Conservation (phyloP, 768 basidiomycete species). For the Psilocybe cyanescens region DNA sequence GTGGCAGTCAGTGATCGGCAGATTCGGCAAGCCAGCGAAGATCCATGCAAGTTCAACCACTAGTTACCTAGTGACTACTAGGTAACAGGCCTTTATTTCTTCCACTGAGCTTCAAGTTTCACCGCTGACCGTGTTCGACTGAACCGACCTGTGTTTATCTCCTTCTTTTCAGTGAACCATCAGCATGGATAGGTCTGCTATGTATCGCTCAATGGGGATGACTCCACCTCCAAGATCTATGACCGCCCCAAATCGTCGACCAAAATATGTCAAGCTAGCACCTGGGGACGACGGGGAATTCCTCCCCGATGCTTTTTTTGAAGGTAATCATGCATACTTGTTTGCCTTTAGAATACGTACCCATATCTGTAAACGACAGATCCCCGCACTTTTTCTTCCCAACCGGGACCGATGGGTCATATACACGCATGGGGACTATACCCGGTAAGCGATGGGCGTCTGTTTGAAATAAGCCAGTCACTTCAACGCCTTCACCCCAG, state of each 20-base stretch:
- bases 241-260: constrained; percentile 14
- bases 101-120: neutral
- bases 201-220: neutral
- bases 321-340: constrained; percentile 20
- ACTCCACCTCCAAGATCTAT: neutral
- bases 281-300: constrained; percentile 28
- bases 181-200: neutral
- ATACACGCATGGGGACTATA: constrained; percentile 35
- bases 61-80: too few relatives aligned
- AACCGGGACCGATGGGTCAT: constrained; percentile 29
- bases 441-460: constrained; percentile 18
- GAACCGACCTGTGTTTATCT: too few relatives aligned
- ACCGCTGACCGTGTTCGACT: neutral
- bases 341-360: neutral
- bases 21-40: too few relatives aligned
- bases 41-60: too few relatives aligned
- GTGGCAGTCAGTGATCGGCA: neutral
- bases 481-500: neutral
- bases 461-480: neutral
- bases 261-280: constrained; percentile 28
- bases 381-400: constrained; percentile 22
- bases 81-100: neutral
- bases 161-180: neutral
- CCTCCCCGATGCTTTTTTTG: constrained; percentile 28
- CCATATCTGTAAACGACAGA: constrained; percentile 14